Evolutionary conservation across 2,329 filamentous ascomycete species (phyloP).

Genomic region (Fusarium siculi): DNA sequence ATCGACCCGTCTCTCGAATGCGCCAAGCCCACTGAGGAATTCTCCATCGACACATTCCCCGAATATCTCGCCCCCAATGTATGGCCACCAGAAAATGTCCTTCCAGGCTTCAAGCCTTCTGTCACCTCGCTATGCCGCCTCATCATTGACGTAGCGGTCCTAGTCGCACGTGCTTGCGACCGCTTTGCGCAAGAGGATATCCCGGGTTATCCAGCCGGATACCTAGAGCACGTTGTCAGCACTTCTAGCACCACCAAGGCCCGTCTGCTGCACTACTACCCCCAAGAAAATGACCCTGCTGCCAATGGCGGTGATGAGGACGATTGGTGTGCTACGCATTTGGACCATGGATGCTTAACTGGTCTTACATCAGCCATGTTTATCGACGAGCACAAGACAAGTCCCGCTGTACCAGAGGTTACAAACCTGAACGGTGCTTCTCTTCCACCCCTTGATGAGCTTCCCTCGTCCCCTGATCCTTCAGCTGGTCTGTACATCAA

Average conservation of each 20-base stretch:
- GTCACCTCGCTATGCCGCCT: slow-evolving; percentile 82
- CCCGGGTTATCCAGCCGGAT: slow-evolving; percentile 77
- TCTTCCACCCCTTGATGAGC: slow-evolving; percentile 71
- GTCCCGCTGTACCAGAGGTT: slow-evolving; percentile 48
- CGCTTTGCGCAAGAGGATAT: slow-evolving; percentile 84
- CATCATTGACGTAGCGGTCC: slow-evolving; percentile 88
- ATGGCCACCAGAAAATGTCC: slow-evolving; percentile 76
- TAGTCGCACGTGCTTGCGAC: slow-evolving; percentile 93
- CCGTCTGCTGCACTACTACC: slow-evolving; percentile 92
- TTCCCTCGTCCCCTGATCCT: slow-evolving; percentile 81
- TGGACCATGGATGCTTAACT: slow-evolving; percentile 94
- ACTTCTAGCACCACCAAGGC: slow-evolving; percentile 92
- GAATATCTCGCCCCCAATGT: slow-evolving; percentile 92
- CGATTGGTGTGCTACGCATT: slow-evolving; percentile 92
- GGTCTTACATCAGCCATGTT: slow-evolving; percentile 97
- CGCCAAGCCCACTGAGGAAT: slow-evolving; percentile 68
- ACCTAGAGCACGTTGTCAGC: slow-evolving; percentile 87
- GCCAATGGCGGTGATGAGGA: slow-evolving; percentile 68
- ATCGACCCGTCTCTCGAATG: slow-evolving; percentile 71
- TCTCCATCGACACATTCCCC: slow-evolving; percentile 73
- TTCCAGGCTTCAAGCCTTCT: slow-evolving; percentile 80
- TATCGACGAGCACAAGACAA: slow-evolving; percentile 75
- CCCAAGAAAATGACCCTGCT: slow-evolving; percentile 59
- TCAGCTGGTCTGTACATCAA: slow-evolving; percentile 93
- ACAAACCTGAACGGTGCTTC: slow-evolving; percentile 41